A percentile compares a stretch with the other conserved stretches of the same genome.
Conservation (phyloP, 768 basidiomycete genomes). For the Rhizopogon vulgaris region DNA sequence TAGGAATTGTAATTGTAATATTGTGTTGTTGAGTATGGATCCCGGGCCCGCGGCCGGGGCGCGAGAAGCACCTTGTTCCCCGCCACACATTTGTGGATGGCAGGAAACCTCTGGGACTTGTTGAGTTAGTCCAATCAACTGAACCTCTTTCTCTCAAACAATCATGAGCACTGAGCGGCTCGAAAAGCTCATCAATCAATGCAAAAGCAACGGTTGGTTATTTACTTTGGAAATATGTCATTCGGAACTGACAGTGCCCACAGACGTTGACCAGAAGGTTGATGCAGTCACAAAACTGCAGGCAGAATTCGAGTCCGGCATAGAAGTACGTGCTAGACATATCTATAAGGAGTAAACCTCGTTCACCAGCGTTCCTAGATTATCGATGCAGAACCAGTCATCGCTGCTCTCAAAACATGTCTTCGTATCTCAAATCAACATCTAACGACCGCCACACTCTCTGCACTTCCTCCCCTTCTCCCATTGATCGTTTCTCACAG, state of each 20-base stretch:
- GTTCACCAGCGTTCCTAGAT: constrained; percentile 40
- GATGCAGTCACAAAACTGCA: constrained; percentile 79
- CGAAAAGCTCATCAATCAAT: constrained; percentile 58
- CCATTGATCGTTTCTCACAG: constrained; percentile 50
- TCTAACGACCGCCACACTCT: constrained; percentile 70
- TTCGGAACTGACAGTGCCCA: constrained; percentile 6
- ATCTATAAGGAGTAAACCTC: background rate
- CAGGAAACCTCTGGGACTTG: constrained; percentile 8
- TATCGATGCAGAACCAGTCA: constrained; percentile 62
- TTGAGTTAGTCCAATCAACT: constrained; percentile 13
- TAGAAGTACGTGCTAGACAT: constrained; percentile 45
- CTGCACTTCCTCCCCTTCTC: constrained; percentile 60
- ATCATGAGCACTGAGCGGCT: constrained; percentile 51
- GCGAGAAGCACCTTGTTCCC: constrained; percentile 6
- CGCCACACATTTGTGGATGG: constrained; percentile 15
- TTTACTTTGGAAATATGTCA: constrained; percentile 3
- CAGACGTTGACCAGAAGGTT: constrained; percentile 77
- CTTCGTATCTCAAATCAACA: constrained; percentile 80
- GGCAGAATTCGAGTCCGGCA: constrained; percentile 61
- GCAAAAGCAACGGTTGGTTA: constrained; percentile 54
- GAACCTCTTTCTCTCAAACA: constrained; percentile 12
- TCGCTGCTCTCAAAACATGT: constrained; percentile 64
- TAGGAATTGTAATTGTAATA: background rate
- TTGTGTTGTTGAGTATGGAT: background rate
- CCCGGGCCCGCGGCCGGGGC: background rate